phyloP scores from a whole-genome alignment of 352 stramenopile species.

The Phytophthora megakarya region DNA sequence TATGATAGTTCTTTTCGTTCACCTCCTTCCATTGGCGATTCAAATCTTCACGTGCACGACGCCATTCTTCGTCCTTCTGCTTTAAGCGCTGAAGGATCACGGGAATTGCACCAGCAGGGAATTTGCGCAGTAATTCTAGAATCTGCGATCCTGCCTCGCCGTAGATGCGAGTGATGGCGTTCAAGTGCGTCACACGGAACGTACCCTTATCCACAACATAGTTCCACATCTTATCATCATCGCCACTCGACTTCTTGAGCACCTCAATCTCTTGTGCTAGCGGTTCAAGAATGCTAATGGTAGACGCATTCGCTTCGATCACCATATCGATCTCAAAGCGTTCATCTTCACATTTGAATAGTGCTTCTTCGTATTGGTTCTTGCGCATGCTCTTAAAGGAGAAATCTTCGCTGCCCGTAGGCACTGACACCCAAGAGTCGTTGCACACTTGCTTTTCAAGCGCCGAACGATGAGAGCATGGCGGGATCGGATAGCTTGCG shows the following conservation, averaged over 20 bases:
- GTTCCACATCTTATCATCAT: slow-evolving; percentile 83
- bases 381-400: slow-evolving; percentile 99
- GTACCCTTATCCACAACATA: slow-evolving; percentile 95
- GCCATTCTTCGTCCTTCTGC: slow-evolving; percentile 99
- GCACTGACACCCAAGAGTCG: slow-evolving; percentile 97
- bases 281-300: slow-evolving; percentile 95
- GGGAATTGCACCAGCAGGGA: slow-evolving; percentile 96
- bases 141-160: slow-evolving; percentile 92
- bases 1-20: slow-evolving; percentile 98
- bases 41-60: slow-evolving; percentile 89
- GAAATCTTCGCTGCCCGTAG: slow-evolving; percentile 98
- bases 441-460: slow-evolving; percentile 94
- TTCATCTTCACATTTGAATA: slow-evolving; percentile 99
- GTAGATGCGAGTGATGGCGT: slow-evolving; percentile 98
- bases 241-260: slow-evolving; percentile 69
- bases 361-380: slow-evolving; percentile 98
- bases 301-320: slow-evolving; percentile 97
- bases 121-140: slow-evolving; percentile 95
- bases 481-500: slow-evolving; percentile 96
- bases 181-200: slow-evolving; percentile 96
- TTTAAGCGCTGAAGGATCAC: slow-evolving; percentile 98
- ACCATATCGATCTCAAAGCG: slow-evolving; percentile 93
- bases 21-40: slow-evolving; percentile 98
- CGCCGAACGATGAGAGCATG: slow-evolving; percentile 94
- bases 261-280: slow-evolving; percentile 95